Evolutionary conservation across 805 yeast species (phyloP), one percentile per base, ranked within the genome.

Genomic region (Sugiyamaella chiloensis): DNA sequence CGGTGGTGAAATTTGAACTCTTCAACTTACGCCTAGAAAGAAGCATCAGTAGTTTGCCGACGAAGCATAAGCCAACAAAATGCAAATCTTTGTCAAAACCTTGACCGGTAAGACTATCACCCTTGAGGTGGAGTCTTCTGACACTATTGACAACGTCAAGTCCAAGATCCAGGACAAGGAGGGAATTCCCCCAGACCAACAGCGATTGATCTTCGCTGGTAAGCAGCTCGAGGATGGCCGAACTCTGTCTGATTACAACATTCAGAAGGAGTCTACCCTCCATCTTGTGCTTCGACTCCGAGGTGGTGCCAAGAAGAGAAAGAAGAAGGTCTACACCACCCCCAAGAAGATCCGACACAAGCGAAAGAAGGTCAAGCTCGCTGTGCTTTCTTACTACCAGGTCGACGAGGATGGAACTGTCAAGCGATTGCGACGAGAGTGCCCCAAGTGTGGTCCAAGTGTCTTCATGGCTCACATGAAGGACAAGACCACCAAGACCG

Each of bases 281-380:
- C 96, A 91, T 75, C 83, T 91, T 78, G 98, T 91, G 60, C 79
- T 91, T 61, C 89, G 97, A 82, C 86, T 91, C 73, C 87, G 97
- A 80, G 98, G 98, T 73, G 98, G 98, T 74, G 96, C 96, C 78
- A 96, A 96, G 81, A 93, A 90, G 87, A 93, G 93, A 93, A 91
- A 96, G 85, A 93, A 93, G 93, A 93, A 93, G 96, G 97, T 89
- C 73, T 93, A 91, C 91, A 91, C 98, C 80, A 91, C 98, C 72
- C 99, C 99, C 82, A 93, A 93, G 90, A 95, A 90, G 86, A 87
- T 93, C 80, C 87, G 79, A 80, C 98, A 93, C 95, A 90, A 89
- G 86, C 96, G 88, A 86, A 93, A 87, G 87, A 93, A 91, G 83
- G 87, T 87, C 78, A 93, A 93, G 87, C 83, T 93, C 71, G 98